Evolutionary conservation across 2,329 filamentous ascomycete species (phyloP), one percentile per base, ranked within the genome.

Genomic region (Chaetomium olivaceum): DNA sequence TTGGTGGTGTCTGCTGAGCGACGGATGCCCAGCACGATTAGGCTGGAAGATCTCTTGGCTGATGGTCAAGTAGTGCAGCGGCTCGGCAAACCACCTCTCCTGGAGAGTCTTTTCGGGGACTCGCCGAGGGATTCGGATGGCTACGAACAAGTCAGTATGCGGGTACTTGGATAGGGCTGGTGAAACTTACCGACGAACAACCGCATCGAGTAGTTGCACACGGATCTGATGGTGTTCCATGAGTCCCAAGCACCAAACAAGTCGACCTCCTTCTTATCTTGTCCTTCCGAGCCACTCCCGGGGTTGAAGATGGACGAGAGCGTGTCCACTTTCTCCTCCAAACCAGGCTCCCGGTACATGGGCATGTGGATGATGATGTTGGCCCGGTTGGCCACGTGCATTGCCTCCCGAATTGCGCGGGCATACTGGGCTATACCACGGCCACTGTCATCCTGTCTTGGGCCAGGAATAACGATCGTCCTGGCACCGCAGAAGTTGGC

Each of bases 401-500:
- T 82, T 0, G 89, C 90, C 76, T 97, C 92, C 70, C 91, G 87
- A 33, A 99, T 85, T 1, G 92, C 91, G 62, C 93, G 89, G 39
- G 91, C 91, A 81, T 93, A 99, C 73, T 93, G 91, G 0, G 89
- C 73, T 82, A 85, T 75, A n/a, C 83, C 82, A 74, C 81, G 79
- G 70, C 81, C 79, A 57, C 79, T 81, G 16, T 79, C 77, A 67
- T 81, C 75, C 63, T 82, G 83, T 69, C 85, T 85, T 3, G 95
- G 95, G 0, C 93, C 93, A 1, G 90, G 88, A 33, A 99, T 82
- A 59, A 98, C 81, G 65, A 98, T 83, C 77, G 91, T 96, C 63
- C 89, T 88, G 57, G 95, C 85, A 43, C 96, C 96, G 74, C 93
- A 97, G 79, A 98, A 99, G 68, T 92, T 93, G 69, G 96, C 95